Conservation (phyloP, 495 filamentous ascomycete genomes). For the Aspergillus incahuasiensis region DNA sequence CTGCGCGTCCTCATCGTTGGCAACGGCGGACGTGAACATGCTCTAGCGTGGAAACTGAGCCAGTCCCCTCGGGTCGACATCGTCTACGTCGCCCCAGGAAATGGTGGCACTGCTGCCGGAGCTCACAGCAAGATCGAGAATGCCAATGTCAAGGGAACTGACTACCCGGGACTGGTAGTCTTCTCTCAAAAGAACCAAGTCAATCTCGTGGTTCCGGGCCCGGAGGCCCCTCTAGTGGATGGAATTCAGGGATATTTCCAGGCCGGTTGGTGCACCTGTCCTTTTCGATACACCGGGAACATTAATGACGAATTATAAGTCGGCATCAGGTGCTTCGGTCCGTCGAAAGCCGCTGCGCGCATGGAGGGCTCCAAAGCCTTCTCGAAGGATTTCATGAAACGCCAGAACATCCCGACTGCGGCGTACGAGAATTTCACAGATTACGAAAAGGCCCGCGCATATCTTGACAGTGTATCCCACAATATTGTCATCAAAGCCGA, state of each 20-base stretch:
- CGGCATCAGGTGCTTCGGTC: constrained; percentile 81
- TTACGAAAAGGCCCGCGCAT: constrained; percentile 69
- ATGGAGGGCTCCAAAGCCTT: constrained; percentile 98
- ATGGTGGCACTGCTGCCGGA: constrained; percentile 75
- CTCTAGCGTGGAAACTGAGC: constrained; percentile 88
- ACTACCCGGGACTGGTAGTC: constrained; percentile 72
- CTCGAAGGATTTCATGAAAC: constrained; percentile 97
- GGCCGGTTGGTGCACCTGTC: constrained; percentile 35
- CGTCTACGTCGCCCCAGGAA: constrained; percentile 60
- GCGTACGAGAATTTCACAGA: constrained; percentile 81
- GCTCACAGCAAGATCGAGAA: constrained; percentile 67
- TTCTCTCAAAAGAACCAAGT: constrained; percentile 68
- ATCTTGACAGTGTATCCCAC: constrained; percentile 70
- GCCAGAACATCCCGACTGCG: constrained; percentile 85
- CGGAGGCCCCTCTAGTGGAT: constrained; percentile 90
- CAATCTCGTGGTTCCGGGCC: constrained; percentile 86
- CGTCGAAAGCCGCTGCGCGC: constrained; percentile 74
- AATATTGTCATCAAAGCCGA: constrained; percentile 85
- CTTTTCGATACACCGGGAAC: not conserved
- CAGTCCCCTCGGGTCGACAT: constrained; percentile 61
- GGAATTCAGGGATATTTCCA: constrained; percentile 83
- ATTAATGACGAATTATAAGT: constrained; percentile 38
- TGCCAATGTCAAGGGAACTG: constrained; percentile 61
- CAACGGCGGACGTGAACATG: constrained; percentile 91
- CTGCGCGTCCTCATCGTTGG: constrained; percentile 77